phyloP scores from a whole-genome alignment of 2,329 filamentous ascomycete genomes.

The Ceratocystis smalleyi region DNA sequence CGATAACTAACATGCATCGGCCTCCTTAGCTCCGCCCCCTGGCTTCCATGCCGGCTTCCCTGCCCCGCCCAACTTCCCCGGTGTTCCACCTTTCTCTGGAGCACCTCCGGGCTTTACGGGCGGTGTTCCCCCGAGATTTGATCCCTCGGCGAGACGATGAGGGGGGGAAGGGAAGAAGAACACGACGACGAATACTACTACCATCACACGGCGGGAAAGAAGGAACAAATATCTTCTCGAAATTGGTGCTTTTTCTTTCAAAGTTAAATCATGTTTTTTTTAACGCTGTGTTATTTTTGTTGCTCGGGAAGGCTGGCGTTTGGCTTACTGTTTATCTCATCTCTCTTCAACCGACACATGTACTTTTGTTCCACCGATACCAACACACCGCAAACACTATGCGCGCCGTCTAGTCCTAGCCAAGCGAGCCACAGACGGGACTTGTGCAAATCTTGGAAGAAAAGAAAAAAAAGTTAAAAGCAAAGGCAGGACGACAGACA shows the following conservation, averaged over 20 bases:
- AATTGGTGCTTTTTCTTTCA: conserved; percentile 3
- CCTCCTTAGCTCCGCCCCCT: conserved; percentile 24
- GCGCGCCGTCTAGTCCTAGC: not conserved
- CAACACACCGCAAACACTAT: not conserved
- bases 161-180: conserved; percentile 1
- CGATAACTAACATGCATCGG: too few relatives aligned
- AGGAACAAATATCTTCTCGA: conserved; percentile 5
- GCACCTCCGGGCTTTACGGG: conserved; percentile 38
- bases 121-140: conserved; percentile 55
- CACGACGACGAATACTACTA: conserved; percentile 1
- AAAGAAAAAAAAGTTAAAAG: too few relatives aligned
- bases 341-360: conserved; percentile 12
- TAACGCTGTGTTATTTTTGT: conserved; percentile 17
- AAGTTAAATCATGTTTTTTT: conserved; percentile 14
- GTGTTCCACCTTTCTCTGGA: conserved; percentile 27
- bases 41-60: conserved; percentile 37
- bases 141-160: conserved; percentile 51
- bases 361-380: conserved; percentile 15
- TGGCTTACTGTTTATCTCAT: conserved; percentile 17
- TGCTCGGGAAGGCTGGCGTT: conserved; percentile 17
- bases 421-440: too few relatives aligned
- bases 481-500: too few relatives aligned
- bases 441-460: too few relatives aligned
- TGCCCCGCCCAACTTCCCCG: conserved; percentile 31
- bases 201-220: not conserved